Percentiles rank a stretch among this genome's conserved stretches.
Conservation (phyloP, 2,329 filamentous ascomycete species). For the Rhynchosporium secalis region DNA sequence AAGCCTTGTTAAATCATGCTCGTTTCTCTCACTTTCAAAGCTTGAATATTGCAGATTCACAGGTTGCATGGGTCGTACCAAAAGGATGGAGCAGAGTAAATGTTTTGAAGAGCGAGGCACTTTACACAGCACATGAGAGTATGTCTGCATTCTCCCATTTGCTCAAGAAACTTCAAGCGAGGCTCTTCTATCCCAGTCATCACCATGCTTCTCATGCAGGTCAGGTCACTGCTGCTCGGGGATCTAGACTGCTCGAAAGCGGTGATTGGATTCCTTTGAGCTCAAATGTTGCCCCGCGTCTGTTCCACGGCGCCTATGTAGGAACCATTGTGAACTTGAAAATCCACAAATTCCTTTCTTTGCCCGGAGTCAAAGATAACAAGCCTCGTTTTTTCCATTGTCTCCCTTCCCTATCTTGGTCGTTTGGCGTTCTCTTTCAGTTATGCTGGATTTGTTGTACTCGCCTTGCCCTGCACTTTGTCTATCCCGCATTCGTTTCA, state of each 20-base stretch:
- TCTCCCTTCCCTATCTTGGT: constrained; percentile 10
- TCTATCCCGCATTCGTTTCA: neutral
- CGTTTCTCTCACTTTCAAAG: neutral
- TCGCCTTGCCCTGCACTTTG: neutral
- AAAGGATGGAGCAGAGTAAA: constrained; percentile 1
- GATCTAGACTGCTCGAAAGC: constrained; percentile 11
- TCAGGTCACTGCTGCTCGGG: constrained; percentile 10
- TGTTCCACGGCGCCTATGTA: constrained; percentile 18
- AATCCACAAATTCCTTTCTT: constrained; percentile 3
- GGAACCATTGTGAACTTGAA: constrained; percentile 15
- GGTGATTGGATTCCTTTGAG: constrained; percentile 9
- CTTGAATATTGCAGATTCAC: neutral
- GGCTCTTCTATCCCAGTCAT: neutral
- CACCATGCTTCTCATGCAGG: neutral
- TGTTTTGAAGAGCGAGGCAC: constrained; percentile 3
- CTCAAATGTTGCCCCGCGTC: constrained; percentile 6
- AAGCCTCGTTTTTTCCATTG: constrained; percentile 5
- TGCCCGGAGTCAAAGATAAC: constrained; percentile 5
- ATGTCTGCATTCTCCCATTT: constrained; percentile 3
- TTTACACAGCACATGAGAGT: neutral
- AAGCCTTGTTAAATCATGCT: neutral
- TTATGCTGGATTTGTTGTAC: constrained; percentile 7
- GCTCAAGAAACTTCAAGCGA: neutral
- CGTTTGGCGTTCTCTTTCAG: constrained; percentile 5
- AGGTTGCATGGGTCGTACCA: neutral